These are phyloP conservation scores for Aspergillus ustus DNA, from an alignment of 2,329 filamentous ascomycete species.

Conservation along the genomic window DNA sequence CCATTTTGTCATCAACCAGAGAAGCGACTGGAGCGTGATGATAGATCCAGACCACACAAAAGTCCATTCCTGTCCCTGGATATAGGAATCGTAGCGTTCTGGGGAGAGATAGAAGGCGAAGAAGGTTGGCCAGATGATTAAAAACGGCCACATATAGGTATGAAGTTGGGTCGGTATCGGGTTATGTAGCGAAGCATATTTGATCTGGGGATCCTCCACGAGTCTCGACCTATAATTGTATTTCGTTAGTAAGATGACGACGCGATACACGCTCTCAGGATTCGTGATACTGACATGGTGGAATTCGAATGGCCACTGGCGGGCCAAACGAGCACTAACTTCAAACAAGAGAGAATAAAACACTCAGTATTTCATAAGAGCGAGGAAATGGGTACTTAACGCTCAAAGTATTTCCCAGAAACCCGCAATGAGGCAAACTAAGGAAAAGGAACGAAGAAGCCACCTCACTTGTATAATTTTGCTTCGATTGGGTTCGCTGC, in stretches of 20 bases:
- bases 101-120: slow-evolving; percentile 82
- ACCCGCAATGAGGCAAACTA: slow-evolving; percentile 6
- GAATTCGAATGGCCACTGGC: slow-evolving; percentile 34
- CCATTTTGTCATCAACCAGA: slow-evolving; percentile 98
- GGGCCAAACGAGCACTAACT: slow-evolving; percentile 29
- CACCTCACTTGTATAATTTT: slow-evolving; percentile 34
- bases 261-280: slow-evolving; percentile 16
- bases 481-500: slow-evolving; percentile 29
- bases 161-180: slow-evolving; percentile 81
- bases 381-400: slow-evolving; percentile 10
- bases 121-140: slow-evolving; percentile 89
- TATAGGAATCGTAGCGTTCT: slow-evolving; percentile 86
- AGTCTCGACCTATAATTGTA: slow-evolving; percentile 68
- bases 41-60: slow-evolving; percentile 92
- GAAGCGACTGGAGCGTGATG: slow-evolving; percentile 81
- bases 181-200: slow-evolving; percentile 83
- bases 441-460: slow-evolving; percentile 28
- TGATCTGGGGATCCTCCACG: slow-evolving; percentile 89
- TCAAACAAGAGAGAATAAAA: slow-evolving; percentile 13
- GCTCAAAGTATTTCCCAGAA: slow-evolving; percentile 1
- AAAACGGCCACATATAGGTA: slow-evolving; percentile 90
- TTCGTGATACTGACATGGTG: slow-evolving; percentile 32
- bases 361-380: slow-evolving; percentile 34
- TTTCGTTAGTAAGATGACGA: slow-evolving; percentile 23
- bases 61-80: slow-evolving; percentile 95